Evolutionary conservation across 1,284 basidiomycete genomes (phyloP).

Genomic region (Microbotryum violaceum): DNA sequence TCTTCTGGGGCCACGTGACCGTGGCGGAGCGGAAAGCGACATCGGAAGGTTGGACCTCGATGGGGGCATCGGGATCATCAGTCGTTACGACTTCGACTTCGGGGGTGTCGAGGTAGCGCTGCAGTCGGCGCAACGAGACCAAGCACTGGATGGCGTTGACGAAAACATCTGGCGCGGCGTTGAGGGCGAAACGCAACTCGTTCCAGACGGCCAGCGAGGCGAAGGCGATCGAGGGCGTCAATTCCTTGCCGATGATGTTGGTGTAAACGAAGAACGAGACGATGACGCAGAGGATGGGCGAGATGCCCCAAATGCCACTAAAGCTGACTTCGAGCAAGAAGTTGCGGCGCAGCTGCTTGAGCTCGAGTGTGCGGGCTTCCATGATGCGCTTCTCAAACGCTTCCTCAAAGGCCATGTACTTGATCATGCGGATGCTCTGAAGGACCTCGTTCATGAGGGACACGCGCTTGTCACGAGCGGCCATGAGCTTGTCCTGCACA

Average conservation of each 20-base stretch:
- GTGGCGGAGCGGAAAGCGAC: conserved; percentile 76
- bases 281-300: conserved; percentile 33
- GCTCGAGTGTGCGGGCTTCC: conserved; percentile 38
- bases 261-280: conserved; percentile 41
- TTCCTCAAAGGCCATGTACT: conserved; percentile 55
- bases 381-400: conserved; percentile 72
- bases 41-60: conserved; percentile 41
- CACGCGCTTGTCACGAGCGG: conserved; percentile 67
- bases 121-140: conserved; percentile 80
- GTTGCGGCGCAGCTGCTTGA: conserved; percentile 52
- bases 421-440: conserved; percentile 86
- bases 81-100: conserved; percentile 12
- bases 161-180: conserved; percentile 42
- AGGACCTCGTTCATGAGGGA: conserved; percentile 89
- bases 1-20: conserved; percentile 72
- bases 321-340: conserved; percentile 77
- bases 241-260: conserved; percentile 52
- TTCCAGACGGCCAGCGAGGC: conserved; percentile 68
- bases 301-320: conserved; percentile 64
- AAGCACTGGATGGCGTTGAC: conserved; percentile 50
- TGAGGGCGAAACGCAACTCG: conserved; percentile 75
- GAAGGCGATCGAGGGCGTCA: conserved; percentile 81
- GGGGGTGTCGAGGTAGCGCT: conserved; percentile 41
- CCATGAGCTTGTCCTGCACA: conserved; percentile 66
- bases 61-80: conserved; percentile 50